These are phyloP conservation scores for Periconia sp. DNA, from an alignment of 2,329 filamentous ascomycete species.

Conservation along the genomic window DNA sequence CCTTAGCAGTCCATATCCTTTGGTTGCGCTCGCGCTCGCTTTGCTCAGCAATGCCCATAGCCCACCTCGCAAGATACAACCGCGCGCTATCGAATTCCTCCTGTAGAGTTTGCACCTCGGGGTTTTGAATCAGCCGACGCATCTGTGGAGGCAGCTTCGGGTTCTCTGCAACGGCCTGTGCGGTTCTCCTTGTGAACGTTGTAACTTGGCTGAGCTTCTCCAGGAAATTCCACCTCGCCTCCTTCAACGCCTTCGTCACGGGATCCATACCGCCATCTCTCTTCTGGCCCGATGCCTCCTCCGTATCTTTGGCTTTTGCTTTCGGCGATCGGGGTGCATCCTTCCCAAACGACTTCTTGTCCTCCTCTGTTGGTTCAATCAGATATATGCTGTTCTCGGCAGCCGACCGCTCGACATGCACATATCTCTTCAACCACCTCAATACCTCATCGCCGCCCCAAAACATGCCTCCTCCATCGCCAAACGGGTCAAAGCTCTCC, in stretches of 20 bases:
- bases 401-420: slow-evolving; percentile 77
- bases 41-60: slow-evolving; percentile 98
- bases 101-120: slow-evolving; percentile 91
- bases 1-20: slow-evolving; percentile 88
- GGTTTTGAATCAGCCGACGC: slow-evolving; percentile 79
- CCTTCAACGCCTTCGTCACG: slow-evolving; percentile 88
- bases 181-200: slow-evolving; percentile 88
- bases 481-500: slow-evolving; percentile 89
- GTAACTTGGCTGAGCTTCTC: slow-evolving; percentile 98
- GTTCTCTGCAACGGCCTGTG: slow-evolving; percentile 89
- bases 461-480: slow-evolving; percentile 82
- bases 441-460: slow-evolving; percentile 98
- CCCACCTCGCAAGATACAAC: slow-evolving; percentile 93
- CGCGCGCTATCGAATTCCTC: slow-evolving; percentile 97
- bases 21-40: slow-evolving; percentile 84
- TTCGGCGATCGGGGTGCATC: slow-evolving; percentile 53
- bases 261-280: slow-evolving; percentile 84
- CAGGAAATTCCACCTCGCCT: slow-evolving; percentile 93
- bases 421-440: slow-evolving; percentile 84
- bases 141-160: slow-evolving; percentile 89
- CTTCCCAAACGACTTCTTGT: slow-evolving; percentile 76
- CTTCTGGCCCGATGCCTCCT: slow-evolving; percentile 31
- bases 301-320: slow-evolving; percentile 27
- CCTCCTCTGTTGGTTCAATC: slow-evolving; percentile 82
- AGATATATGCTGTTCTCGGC: slow-evolving; percentile 91